Evolutionary conservation across 495 filamentous ascomycete species (phyloP).

Genomic region (Daldinia bambusicola): DNA sequence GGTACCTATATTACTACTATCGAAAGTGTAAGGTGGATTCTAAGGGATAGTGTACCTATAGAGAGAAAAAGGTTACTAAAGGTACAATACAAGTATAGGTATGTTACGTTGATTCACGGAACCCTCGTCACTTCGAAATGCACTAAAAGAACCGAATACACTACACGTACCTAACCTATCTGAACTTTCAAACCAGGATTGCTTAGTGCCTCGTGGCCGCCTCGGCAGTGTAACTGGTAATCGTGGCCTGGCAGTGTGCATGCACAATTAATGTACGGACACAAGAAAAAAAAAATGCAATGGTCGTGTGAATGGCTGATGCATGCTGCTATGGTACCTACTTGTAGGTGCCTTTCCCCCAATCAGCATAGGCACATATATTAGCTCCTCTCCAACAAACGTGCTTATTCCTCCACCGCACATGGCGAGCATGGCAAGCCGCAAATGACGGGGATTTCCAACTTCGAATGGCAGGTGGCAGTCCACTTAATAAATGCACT

Average conservation of each 20-base stretch:
- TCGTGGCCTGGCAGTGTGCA: neutral
- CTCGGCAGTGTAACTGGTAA: conserved; percentile 44
- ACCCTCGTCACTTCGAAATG: neutral
- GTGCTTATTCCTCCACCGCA: conserved; percentile 45
- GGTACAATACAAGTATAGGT: neutral
- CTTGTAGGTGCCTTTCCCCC: conserved; percentile 25
- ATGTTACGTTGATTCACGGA: neutral
- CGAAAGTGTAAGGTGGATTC: too few species aligned
- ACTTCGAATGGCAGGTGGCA: conserved; percentile 45
- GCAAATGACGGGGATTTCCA: conserved; percentile 44
- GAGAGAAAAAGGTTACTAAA: too few species aligned
- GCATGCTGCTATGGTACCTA: conserved; percentile 36
- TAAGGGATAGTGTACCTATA: too few species aligned
- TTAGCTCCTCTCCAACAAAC: conserved; percentile 35
- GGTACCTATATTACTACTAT: too few species aligned
- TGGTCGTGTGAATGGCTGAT: conserved; percentile 37
- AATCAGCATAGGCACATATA: conserved; percentile 25
- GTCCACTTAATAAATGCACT: conserved; percentile 41
- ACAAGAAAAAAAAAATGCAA: conserved; percentile 20
- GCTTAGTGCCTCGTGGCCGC: conserved; percentile 44
- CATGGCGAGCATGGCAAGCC: conserved; percentile 47
- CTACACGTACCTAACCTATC: neutral
- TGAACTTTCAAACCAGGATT: conserved; percentile 17
- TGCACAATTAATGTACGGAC: conserved; percentile 8
- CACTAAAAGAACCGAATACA: neutral